Evolutionary conservation across 257 asterid genomes (phyloP), one percentile per base, ranked within the genome.

Genomic region (Nicotiana otophora): DNA sequence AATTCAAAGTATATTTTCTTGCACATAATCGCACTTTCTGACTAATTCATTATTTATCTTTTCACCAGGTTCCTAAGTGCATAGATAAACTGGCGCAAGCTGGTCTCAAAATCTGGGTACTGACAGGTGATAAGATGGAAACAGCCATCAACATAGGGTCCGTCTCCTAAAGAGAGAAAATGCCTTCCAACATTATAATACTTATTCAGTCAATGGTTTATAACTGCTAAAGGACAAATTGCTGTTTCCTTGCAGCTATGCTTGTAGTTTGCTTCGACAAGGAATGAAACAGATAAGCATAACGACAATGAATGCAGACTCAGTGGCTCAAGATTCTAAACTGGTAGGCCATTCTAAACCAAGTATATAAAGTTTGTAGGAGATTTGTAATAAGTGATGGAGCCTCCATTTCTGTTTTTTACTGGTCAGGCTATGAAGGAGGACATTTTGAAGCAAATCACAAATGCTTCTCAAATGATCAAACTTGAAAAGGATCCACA

Each of bases 71-170:
- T 85, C 99, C 99, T 85, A 97, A 93, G 86, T 96, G 99, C 92
- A 96, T 96, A 66, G 99, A 96, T 88, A 94, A 91, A 89, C 91
- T 96, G 86, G 99, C 99, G 46, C 98, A 87, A 89, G 99, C 99
- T 88, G 99, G 99, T 84, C 90, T 96, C 68, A 96, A 96, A 90
- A 86, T 96, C 78, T 96, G 99, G 98, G 99, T 96, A 85, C 90
- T 96, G 90, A 96, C 99, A 46, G 99, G 99, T 87, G 99, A 96
- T 90, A 96, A 96, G 92, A 96, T 96, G 99, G 99, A 96, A 92
- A 96, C 98, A 77, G 99, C 99, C 82, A 93, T 96, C 81, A 96
- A 96, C 86, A 96, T 96, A 82, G 99, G 99, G 99, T 96, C 85
- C 69, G 98, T 90, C 88, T 83, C 86, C 81, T 83, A 62, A 15